Conservation (phyloP, 176 grass and related monocot genomes). For the Oryza glumipatula region DNA sequence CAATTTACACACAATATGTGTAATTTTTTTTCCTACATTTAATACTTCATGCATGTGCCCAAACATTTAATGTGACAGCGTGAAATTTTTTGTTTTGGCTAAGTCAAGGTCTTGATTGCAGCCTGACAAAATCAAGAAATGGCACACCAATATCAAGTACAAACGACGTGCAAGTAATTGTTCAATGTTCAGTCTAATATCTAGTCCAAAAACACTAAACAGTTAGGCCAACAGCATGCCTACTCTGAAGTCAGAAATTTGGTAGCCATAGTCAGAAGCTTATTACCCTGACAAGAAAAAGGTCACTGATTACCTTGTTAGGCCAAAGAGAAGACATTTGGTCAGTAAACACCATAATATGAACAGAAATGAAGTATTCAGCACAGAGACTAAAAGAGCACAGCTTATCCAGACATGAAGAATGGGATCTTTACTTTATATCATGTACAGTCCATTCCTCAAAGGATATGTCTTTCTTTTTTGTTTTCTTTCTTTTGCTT, state of each 20-base stretch:
- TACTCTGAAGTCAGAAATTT: slow-evolving; percentile 5
- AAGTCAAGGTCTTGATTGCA: background rate
- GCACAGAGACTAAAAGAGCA: slow-evolving; percentile 1
- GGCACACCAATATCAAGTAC: background rate
- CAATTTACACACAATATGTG: too few species aligned
- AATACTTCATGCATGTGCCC: too few species aligned
- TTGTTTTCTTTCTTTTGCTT: slow-evolving; percentile 5
- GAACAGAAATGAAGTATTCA: background rate
- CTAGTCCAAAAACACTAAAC: background rate
- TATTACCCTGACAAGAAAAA: background rate
- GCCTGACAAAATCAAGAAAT: slow-evolving; percentile 1
- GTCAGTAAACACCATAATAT: slow-evolving; percentile 27
- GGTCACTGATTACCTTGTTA: background rate
- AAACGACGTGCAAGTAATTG: background rate
- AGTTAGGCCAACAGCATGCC: background rate
- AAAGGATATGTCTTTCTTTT: slow-evolving; percentile 36
- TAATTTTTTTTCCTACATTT: too few species aligned
- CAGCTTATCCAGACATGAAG: slow-evolving; percentile 21
- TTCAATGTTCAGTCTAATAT: background rate
- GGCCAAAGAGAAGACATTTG: slow-evolving; percentile 2
- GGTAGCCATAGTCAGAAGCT: background rate
- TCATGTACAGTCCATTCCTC: slow-evolving; percentile 57
- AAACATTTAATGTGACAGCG: too few species aligned
- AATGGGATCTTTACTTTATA: slow-evolving; percentile 58
- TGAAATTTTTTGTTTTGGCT: too few species aligned